Evolutionary conservation across 2,329 filamentous ascomycete species (phyloP), one percentile per base, ranked within the genome.

Genomic region (Colletotrichum cordylinicola): DNA sequence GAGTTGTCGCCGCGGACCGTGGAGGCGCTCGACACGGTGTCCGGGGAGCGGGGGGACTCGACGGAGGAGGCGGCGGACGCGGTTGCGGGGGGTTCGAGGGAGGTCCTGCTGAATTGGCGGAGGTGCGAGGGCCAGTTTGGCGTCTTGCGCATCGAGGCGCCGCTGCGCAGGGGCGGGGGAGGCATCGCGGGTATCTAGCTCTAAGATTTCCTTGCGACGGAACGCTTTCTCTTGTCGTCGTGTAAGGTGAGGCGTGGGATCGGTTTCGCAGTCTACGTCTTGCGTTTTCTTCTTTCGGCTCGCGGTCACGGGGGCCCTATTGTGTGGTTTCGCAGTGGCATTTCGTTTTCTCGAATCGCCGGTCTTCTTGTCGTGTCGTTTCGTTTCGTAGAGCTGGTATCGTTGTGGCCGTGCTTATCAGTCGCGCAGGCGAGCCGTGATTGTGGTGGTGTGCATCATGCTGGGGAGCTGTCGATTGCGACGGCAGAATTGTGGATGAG

Each of bases 71-170:
- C 39, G 61, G 82, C 77, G 65, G 81, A 81, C 43, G 43, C n/a
- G 43, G n/a, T 52, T 24, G 43, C 43, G 72, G 83, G 79, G 77
- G 85, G 85, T 75, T 91, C 89, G 78, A 86, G 80, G 81, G 86
- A 88, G 35, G 85, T 84, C 66, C 82, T 86, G 82, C 88, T 90
- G 80, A 88, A 84, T 77, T 91, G 89, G 58, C 89, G 88, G 66
- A 91, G 85, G 79, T 90, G 90, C 66, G 88, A 83, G 24, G 87
- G 85, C 88, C 88, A 90, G 77, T 87, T 88, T 72, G 86, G 84
- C 55, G 84, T 84, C 81, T 84, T 89, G 78, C 88, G 88, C 78
- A 85, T 85, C 78, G 86, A 83, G 74, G 82, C 85, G 85, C 87
- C 83, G 81, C 85, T 86, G 78, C 85, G 84, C 86, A 87, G 86